Evolutionary conservation across 1,139 yeast genomes (phyloP).

Genomic region (Nakaseomyces delphensis): DNA sequence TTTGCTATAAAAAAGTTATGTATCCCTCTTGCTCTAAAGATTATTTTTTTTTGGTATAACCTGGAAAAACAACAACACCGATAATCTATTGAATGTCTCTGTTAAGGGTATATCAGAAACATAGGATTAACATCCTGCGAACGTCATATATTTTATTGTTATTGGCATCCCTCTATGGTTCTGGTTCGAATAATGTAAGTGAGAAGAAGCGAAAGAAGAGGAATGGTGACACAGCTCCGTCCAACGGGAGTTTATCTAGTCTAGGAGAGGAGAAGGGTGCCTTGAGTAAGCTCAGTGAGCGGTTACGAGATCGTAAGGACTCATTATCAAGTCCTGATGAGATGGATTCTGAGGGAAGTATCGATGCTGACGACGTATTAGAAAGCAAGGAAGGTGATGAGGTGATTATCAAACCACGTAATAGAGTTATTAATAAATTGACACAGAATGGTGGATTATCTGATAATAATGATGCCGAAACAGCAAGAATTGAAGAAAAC

Average conservation of each 20-base stretch:
- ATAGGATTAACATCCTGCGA: slow-evolving; percentile 25
- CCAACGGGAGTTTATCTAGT: not conserved
- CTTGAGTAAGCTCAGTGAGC: slow-evolving; percentile 6
- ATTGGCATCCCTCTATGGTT: slow-evolving; percentile 19
- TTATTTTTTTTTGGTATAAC: too few relatives aligned
- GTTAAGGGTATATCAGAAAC: slow-evolving; percentile 19
- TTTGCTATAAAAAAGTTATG: too few relatives aligned
- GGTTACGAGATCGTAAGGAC: slow-evolving; percentile 3
- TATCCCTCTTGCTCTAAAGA: too few relatives aligned
- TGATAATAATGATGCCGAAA: not conserved
- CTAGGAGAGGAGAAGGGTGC: slow-evolving; percentile 8
- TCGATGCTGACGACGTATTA: slow-evolving; percentile 6
- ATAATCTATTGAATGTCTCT: slow-evolving; percentile 14
- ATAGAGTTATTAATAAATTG: not conserved
- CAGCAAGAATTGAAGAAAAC: slow-evolving; percentile 6
- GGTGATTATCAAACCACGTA: not conserved
- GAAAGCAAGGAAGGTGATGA: slow-evolving; percentile 2
- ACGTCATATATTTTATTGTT: slow-evolving; percentile 26
- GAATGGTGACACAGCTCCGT: slow-evolving; percentile 3
- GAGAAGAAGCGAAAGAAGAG: slow-evolving; percentile 10
- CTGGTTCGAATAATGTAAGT: slow-evolving; percentile 13
- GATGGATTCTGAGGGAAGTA: not conserved
- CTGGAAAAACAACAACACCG: not conserved
- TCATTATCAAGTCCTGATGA: slow-evolving; percentile 5
- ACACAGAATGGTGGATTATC: not conserved